Conservation (phyloP, 495 filamentous ascomycete species). For the Evansstolkia leycettana region DNA sequence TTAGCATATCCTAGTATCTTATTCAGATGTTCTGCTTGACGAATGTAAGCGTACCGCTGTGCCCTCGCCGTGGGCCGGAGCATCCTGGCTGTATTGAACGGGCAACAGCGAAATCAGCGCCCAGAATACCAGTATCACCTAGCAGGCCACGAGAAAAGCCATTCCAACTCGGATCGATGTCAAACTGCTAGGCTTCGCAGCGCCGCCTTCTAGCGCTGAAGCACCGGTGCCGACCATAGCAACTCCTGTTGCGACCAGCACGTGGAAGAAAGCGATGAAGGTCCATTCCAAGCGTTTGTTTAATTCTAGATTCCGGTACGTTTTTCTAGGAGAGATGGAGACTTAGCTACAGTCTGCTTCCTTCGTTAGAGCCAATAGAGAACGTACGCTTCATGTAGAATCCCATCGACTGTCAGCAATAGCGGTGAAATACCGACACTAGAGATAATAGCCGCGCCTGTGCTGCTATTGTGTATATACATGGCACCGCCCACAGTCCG, state of each 20-base stretch:
- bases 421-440: slow-evolving; percentile 32
- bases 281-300: slow-evolving; percentile 1
- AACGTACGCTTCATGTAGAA: slow-evolving; percentile 31
- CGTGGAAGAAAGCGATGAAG: slow-evolving; percentile 1
- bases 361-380: too few species aligned
- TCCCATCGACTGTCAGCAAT: slow-evolving; percentile 20
- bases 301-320: too few species aligned
- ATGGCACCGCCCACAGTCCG: slow-evolving; percentile 23
- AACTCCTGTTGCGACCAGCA: slow-evolving; percentile 2
- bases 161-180: slow-evolving; percentile 4
- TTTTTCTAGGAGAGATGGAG: too few species aligned
- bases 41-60: background rate
- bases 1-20: too few species aligned
- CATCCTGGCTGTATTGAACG: background rate
- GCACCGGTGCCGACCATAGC: slow-evolving; percentile 4
- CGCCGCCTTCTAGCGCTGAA: slow-evolving; percentile 1
- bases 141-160: slow-evolving; percentile 1
- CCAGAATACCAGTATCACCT: slow-evolving; percentile 1
- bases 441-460: slow-evolving; percentile 21
- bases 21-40: too few species aligned
- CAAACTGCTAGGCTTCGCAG: background rate
- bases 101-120: background rate
- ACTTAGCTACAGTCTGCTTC: too few species aligned
- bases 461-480: slow-evolving; percentile 11
- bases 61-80: background rate